These are phyloP conservation scores for Penicillium sp. DNA, from an alignment of 2,329 filamentous ascomycete species.

Conservation along the genomic window DNA sequence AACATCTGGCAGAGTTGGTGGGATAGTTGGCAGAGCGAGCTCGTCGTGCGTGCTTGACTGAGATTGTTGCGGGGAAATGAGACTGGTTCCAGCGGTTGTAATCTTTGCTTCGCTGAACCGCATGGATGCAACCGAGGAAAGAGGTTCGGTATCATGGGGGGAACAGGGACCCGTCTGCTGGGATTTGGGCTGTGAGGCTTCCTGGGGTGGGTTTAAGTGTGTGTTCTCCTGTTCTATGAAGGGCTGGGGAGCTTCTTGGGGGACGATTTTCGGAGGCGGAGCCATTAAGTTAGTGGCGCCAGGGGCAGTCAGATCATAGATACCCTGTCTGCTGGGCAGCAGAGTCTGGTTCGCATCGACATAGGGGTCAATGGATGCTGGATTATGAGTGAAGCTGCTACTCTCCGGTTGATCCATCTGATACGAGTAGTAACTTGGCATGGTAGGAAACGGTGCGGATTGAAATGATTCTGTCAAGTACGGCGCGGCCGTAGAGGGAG, in stretches of 20 bases:
- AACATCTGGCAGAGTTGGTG: slow-evolving; percentile 15
- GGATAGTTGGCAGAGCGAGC: slow-evolving; percentile 19
- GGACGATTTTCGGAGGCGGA: background rate
- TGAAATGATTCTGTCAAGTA: slow-evolving; percentile 14
- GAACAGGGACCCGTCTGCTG: slow-evolving; percentile 24
- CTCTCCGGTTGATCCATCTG: background rate
- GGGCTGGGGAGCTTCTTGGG: background rate
- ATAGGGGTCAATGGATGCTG: background rate
- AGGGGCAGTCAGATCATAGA: slow-evolving; percentile 11
- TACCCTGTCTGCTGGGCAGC: background rate
- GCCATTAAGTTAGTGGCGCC: slow-evolving; percentile 2
- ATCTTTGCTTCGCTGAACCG: slow-evolving; percentile 20
- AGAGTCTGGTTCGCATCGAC: slow-evolving; percentile 8
- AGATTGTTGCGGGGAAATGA: slow-evolving; percentile 14
- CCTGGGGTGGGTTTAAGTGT: slow-evolving; percentile 5
- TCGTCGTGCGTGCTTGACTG: slow-evolving; percentile 22
- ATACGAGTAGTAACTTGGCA: slow-evolving; percentile 4
- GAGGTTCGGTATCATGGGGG: slow-evolving; percentile 35
- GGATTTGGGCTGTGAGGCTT: slow-evolving; percentile 18
- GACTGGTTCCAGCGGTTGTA: slow-evolving; percentile 11
- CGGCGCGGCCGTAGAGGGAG: slow-evolving; percentile 11
- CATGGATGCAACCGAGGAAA: slow-evolving; percentile 29
- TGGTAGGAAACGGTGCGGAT: slow-evolving; percentile 13
- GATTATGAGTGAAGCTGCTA: background rate
- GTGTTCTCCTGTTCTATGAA: background rate